Conservation (phyloP, 1,284 basidiomycete species). For the Moesziomyces parantarcticus region DNA sequence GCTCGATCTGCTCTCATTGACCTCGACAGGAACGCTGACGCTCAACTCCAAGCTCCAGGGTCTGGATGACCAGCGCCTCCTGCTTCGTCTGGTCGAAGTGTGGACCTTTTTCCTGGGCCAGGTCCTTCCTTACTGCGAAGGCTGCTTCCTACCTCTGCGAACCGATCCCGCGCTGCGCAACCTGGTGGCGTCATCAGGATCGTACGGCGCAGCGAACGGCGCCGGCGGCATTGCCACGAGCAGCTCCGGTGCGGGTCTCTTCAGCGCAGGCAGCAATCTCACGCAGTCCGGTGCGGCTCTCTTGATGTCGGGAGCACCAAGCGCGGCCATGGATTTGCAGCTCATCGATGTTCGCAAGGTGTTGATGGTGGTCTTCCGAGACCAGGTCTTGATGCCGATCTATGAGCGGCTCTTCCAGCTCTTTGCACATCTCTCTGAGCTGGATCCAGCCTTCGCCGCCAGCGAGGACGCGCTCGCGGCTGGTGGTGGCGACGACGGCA, state of each 20-base stretch:
- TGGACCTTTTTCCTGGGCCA: conserved; percentile 97
- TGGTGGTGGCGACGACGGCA: conserved; percentile 28
- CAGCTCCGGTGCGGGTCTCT: conserved; percentile 2
- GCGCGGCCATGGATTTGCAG: conserved; percentile 10
- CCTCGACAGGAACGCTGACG: conserved; percentile 88
- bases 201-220: conserved; percentile 4
- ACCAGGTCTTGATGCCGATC: conserved; percentile 69
- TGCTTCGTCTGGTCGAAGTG: conserved; percentile 82
- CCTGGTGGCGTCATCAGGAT: conserved; percentile 33
- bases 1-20: conserved; percentile 82
- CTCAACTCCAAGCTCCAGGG: conserved; percentile 83
- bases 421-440: conserved; percentile 44
- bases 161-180: conserved; percentile 60
- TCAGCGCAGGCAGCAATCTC: conserved; percentile 19
- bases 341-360: conserved; percentile 82
- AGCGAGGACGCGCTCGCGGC: conserved; percentile 9
- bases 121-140: conserved; percentile 86
- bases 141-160: conserved; percentile 70
- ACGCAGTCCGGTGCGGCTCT: conserved; percentile 15
- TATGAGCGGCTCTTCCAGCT: conserved; percentile 55
- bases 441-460: conserved; percentile 37
- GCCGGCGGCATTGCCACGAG: conserved; percentile 1
- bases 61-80: conserved; percentile 74
- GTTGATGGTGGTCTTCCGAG: conserved; percentile 82
- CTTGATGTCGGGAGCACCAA: conserved; percentile 15